phyloP scores from a whole-genome alignment of 2,329 filamentous ascomycete genomes.

The Exophiala alcalophila region DNA sequence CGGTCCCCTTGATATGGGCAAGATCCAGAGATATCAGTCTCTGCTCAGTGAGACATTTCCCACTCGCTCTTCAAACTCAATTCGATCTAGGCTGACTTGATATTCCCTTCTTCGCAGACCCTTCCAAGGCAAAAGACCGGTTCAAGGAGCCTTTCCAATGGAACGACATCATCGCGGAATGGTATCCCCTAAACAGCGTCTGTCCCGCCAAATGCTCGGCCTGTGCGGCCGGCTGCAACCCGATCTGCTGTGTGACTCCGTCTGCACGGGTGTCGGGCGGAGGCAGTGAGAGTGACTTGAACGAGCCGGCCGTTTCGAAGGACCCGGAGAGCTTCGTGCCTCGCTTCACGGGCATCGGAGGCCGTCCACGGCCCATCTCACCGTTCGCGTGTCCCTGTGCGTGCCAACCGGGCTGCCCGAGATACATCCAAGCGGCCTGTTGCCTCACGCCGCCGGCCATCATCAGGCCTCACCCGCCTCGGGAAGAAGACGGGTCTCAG shows the following conservation, averaged over 20 bases:
- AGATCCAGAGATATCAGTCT: constrained; percentile 14
- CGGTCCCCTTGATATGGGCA: constrained; percentile 1
- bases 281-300: too few species aligned
- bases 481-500: too few species aligned
- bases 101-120: constrained; percentile 3
- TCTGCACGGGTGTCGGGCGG: too few species aligned
- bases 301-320: too few species aligned
- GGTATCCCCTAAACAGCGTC: not conserved
- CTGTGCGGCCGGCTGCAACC: constrained; percentile 19
- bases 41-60: constrained; percentile 6
- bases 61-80: not conserved
- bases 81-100: not conserved
- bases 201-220: constrained; percentile 12
- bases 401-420: constrained; percentile 11
- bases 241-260: constrained; percentile 16
- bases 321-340: too few species aligned
- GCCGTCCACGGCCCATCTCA: constrained; percentile 4
- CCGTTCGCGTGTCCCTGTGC: constrained; percentile 18
- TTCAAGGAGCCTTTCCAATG: constrained; percentile 17
- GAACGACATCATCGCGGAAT: constrained; percentile 15
- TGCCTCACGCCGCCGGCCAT: constrained; percentile 13
- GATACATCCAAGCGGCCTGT: constrained; percentile 11
- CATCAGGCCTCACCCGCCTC: too few species aligned
- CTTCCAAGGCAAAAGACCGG: not conserved
- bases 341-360: too few species aligned